Conservation (phyloP, 2,329 filamentous ascomycete species). For the Trichothecium roseum region DNA sequence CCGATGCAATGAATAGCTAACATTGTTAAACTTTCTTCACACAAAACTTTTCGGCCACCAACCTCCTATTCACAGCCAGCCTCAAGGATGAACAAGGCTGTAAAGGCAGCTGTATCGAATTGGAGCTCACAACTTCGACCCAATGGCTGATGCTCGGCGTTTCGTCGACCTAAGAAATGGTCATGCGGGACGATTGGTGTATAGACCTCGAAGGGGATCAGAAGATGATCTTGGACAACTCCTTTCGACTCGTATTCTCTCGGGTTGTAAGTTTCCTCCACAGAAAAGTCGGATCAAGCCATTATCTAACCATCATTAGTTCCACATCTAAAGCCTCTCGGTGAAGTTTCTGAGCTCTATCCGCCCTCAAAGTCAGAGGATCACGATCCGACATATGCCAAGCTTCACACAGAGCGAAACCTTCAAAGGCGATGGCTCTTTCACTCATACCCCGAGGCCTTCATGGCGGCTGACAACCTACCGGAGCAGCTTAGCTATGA, state of each 20-base stretch:
- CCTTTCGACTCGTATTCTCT: slow-evolving; percentile 18
- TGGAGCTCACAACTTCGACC: slow-evolving; percentile 19
- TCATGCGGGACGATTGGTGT: slow-evolving; percentile 21
- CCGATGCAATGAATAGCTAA: too few relatives aligned
- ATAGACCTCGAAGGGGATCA: slow-evolving; percentile 14
- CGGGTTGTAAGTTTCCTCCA: slow-evolving; percentile 14
- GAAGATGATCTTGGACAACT: slow-evolving; percentile 15
- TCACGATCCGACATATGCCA: slow-evolving; percentile 12
- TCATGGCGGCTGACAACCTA: slow-evolving; percentile 24
- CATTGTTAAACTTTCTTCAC: too few relatives aligned
- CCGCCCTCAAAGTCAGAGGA: slow-evolving; percentile 17
- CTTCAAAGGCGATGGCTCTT: slow-evolving; percentile 38
- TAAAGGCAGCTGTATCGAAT: slow-evolving; percentile 4
- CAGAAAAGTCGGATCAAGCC: too few relatives aligned
- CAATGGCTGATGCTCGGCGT: slow-evolving; percentile 25
- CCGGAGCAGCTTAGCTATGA: slow-evolving; percentile 25
- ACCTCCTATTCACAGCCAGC: too few relatives aligned
- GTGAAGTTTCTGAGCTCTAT: slow-evolving; percentile 22
- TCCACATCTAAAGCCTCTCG: slow-evolving; percentile 20
- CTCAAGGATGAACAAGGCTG: slow-evolving; percentile 17
- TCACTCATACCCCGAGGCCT: slow-evolving; percentile 39
- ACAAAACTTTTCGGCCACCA: too few relatives aligned
- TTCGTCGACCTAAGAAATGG: slow-evolving; percentile 21
- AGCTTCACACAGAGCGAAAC: slow-evolving; percentile 18
- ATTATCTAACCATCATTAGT: slow-evolving; percentile 10